These are phyloP conservation scores for Mimosa pudica DNA, from an alignment of 306 rosid species.

Conservation along the genomic window DNA sequence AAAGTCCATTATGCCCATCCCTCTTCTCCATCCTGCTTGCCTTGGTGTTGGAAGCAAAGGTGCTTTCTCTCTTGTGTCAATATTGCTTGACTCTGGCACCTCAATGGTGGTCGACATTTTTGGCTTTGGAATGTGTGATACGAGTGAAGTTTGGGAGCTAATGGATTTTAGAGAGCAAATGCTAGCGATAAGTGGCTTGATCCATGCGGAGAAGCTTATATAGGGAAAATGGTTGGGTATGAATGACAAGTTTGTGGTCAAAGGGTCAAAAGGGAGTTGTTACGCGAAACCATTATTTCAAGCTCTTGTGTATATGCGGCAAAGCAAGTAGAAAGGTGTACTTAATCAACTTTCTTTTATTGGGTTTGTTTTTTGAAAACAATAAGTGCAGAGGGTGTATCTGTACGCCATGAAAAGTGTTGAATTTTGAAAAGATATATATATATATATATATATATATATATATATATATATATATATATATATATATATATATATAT, in stretches of 20 bases:
- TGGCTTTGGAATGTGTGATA: neutral
- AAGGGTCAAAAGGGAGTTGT: slow-evolving; percentile 38
- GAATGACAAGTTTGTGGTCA: neutral
- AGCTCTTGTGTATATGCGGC: neutral
- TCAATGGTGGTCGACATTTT: slow-evolving; percentile 68
- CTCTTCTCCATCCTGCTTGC: slow-evolving; percentile 65
- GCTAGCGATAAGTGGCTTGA: slow-evolving; percentile 22
- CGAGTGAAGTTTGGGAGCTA: neutral
- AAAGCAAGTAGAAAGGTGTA: slow-evolving; percentile 22
- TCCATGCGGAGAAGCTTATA: slow-evolving; percentile 29
- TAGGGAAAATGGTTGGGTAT: slow-evolving; percentile 11
- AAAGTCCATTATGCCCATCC: slow-evolving; percentile 66
- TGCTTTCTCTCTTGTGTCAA: slow-evolving; percentile 46
- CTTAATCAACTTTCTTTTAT: neutral
- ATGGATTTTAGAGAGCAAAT: neutral
- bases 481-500: no score
- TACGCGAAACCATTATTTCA: slow-evolving; percentile 19
- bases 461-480: no score
- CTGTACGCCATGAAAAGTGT: neutral
- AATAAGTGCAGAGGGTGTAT: neutral
- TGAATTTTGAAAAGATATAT: neutral
- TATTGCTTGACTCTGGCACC: slow-evolving; percentile 51
- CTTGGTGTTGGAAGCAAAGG: slow-evolving; percentile 25
- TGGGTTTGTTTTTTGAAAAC: neutral
- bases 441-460: no score